A percentile compares a stretch with the other conserved stretches of the same genome.
These are phyloP conservation scores for Amanita molliuscula DNA, from an alignment of 768 basidiomycete genomes.

Conservation along the genomic window DNA sequence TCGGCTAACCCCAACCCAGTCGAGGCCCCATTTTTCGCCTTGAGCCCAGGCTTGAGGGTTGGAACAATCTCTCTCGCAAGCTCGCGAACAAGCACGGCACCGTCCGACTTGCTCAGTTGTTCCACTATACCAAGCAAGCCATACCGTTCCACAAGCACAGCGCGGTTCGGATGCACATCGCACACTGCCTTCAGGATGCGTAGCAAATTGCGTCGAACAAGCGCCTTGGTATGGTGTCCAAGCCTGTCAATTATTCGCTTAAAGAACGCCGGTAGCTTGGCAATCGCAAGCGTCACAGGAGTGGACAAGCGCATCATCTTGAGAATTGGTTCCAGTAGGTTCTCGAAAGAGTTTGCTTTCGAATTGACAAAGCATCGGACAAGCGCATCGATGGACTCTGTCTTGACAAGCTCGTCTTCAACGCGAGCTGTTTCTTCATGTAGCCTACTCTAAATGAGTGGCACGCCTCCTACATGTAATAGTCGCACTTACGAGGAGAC, in stretches of 20 bases:
- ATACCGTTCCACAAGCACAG: constrained; percentile 72
- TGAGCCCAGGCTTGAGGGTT: constrained; percentile 57
- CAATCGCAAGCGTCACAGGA: constrained; percentile 61
- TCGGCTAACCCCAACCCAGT: constrained; percentile 1
- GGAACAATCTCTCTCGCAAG: constrained; percentile 81
- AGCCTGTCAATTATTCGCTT: constrained; percentile 80
- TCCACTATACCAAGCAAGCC: constrained; percentile 76
- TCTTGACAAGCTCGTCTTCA: constrained; percentile 76
- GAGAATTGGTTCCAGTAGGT: constrained; percentile 83
- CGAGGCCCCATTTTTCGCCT: constrained; percentile 1
- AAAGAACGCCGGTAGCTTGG: constrained; percentile 75
- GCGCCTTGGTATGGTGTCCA: constrained; percentile 60
- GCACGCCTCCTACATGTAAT: not conserved
- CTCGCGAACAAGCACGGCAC: constrained; percentile 85
- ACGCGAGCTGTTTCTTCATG: constrained; percentile 93
- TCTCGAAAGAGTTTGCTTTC: constrained; percentile 88
- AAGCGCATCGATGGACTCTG: constrained; percentile 52
- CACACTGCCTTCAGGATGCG: constrained; percentile 78
- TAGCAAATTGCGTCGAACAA: constrained; percentile 84
- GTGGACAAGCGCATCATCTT: constrained; percentile 83
- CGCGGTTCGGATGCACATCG: constrained; percentile 82
- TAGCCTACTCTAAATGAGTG: constrained; percentile 40
- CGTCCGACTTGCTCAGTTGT: constrained; percentile 71
- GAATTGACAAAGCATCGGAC: constrained; percentile 74
- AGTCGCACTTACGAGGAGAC: constrained; percentile 64